phyloP scores from a whole-genome alignment of 768 basidiomycete species.

The Podaxis carcinomalis region DNA sequence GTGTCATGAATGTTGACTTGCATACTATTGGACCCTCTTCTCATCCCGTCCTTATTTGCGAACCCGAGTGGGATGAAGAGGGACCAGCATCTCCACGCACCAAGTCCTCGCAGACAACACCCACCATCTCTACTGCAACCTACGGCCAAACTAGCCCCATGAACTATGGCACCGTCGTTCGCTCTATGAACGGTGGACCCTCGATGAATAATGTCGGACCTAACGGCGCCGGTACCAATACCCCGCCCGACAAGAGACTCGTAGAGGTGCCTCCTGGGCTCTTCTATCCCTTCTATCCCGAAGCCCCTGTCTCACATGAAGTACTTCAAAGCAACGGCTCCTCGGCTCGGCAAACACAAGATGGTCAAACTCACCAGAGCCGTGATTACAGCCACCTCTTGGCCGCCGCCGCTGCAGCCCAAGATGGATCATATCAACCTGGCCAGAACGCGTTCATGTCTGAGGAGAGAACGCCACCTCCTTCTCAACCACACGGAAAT shows the following conservation, averaged over 20 bases:
- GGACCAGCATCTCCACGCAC: constrained; percentile 26
- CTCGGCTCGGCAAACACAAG: constrained; percentile 14
- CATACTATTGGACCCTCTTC: constrained; percentile 47
- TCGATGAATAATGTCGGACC: constrained; percentile 20
- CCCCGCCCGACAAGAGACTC: constrained; percentile 41
- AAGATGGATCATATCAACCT: constrained; percentile 47
- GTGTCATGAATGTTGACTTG: constrained; percentile 73
- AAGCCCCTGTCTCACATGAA: constrained; percentile 21
- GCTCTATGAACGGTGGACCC: constrained; percentile 25
- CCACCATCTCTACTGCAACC: constrained; percentile 30
- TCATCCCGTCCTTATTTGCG: constrained; percentile 43
- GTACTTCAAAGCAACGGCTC: constrained; percentile 3
- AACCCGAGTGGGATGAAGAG: constrained; percentile 54
- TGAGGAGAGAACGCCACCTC: constrained; percentile 50
- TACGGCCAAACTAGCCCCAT: constrained; percentile 16
- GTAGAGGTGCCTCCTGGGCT: constrained; percentile 65
- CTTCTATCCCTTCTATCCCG: constrained; percentile 80
- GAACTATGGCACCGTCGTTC: constrained; percentile 33
- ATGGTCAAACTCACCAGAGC: background rate
- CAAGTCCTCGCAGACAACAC: constrained; percentile 39
- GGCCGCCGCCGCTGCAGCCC: constrained; percentile 54
- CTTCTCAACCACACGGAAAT: constrained; percentile 21
- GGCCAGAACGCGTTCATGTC: constrained; percentile 62
- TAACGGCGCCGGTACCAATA: constrained; percentile 27
- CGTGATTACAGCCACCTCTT: constrained; percentile 52